Percentiles rank a stretch among this genome's conserved stretches.
phyloP scores from a whole-genome alignment of 225 moss, liverwort and hornwort genomes.

The Physcomitrium patens region DNA sequence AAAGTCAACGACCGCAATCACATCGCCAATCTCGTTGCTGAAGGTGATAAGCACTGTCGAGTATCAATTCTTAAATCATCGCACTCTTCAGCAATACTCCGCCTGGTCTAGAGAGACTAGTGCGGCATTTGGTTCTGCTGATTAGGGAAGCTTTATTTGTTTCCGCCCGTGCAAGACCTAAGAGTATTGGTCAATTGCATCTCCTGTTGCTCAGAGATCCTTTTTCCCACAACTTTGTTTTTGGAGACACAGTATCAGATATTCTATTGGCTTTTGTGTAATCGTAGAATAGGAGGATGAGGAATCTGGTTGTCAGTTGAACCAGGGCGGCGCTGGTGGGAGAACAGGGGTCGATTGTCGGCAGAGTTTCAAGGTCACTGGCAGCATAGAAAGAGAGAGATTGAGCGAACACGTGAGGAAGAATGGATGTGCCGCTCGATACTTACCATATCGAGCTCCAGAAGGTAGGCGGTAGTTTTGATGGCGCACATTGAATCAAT shows the following conservation, averaged over 20 bases:
- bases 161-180: neutral
- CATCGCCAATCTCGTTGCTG: no score
- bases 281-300: constrained; percentile 6
- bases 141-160: no score
- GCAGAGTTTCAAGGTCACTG: neutral
- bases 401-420: constrained; percentile 1
- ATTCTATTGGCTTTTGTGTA: no score
- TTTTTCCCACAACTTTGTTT: neutral
- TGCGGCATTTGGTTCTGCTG: no score
- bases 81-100: no score
- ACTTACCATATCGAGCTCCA: constrained; percentile 51
- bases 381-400: constrained; percentile 11
- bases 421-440: constrained; percentile 30
- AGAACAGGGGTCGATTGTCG: constrained; percentile 20
- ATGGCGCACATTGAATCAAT: no score
- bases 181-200: neutral
- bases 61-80: no score
- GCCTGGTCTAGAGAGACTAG: no score
- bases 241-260: neutral
- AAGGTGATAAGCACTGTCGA: no score
- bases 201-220: neutral
- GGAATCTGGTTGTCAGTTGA: constrained; percentile 1
- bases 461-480: constrained; percentile 33
- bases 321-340: constrained; percentile 13
- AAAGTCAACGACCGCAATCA: no score